A percentile compares a stretch with the other conserved stretches of the same genome.
Evolutionary conservation across 371 early-diverging fungal genomes (phyloP).

Genomic region (Dichotomocladium elegans): DNA sequence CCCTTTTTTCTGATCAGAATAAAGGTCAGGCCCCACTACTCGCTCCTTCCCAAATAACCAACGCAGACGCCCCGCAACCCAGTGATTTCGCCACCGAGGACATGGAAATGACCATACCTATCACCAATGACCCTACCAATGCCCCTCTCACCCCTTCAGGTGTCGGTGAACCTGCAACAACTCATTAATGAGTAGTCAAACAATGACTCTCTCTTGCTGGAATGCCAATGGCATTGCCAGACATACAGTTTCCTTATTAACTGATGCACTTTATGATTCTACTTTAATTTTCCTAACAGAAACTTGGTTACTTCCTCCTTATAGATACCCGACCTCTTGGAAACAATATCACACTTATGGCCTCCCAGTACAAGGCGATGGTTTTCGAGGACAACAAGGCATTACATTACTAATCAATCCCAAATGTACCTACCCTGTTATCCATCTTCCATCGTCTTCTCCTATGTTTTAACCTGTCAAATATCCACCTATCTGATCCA

Average conservation of each 20-base stretch:
- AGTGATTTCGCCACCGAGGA: too few species aligned
- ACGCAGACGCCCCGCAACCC: too few species aligned
- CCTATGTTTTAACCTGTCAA: not conserved
- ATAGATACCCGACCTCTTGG: not conserved
- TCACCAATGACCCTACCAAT: too few species aligned
- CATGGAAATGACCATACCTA: too few species aligned
- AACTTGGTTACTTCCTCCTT: not conserved
- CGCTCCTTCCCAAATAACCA: too few species aligned
- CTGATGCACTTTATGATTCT: not conserved
- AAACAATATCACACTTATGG: too few species aligned
- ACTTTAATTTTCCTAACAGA: not conserved
- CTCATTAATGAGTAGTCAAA: not conserved
- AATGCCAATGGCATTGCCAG: not conserved
- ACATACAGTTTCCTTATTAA: not conserved
- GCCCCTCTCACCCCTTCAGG: too few species aligned
- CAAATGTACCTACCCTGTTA: not conserved
- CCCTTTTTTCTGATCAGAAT: too few species aligned
- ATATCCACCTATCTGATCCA: not conserved
- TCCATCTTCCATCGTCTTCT: not conserved
- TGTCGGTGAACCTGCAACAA: too few species aligned
- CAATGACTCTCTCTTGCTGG: not conserved
- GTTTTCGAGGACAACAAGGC: not conserved
- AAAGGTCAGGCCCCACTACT: too few species aligned
- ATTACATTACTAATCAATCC: not conserved
- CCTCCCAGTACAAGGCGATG: not conserved